Evolutionary conservation across 257 asterid species (phyloP).

Genomic region (Nicotiana paniculata): DNA sequence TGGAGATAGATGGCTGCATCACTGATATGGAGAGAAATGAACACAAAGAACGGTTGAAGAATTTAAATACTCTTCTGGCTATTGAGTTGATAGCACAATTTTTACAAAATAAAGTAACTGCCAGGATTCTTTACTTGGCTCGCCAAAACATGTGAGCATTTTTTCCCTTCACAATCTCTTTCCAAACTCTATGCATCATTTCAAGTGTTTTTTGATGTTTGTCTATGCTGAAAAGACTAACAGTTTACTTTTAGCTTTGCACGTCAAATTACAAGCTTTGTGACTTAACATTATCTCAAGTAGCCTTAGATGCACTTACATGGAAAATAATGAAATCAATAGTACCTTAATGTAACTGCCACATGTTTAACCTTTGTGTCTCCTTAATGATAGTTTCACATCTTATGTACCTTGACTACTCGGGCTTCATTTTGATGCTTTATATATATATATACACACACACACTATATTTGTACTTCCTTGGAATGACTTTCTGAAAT

Average conservation of each 20-base stretch:
- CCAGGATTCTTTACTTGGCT: constrained; percentile 86
- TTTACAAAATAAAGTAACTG: constrained; percentile 67
- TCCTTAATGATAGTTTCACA: not conserved
- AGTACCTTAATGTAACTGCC: not conserved
- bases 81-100: constrained; percentile 67
- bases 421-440: not conserved
- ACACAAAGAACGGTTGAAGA: constrained; percentile 43
- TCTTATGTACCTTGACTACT: not conserved
- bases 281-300: not conserved
- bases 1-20: constrained; percentile 52
- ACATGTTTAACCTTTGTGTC: not conserved
- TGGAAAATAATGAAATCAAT: not conserved
- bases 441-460: too few relatives aligned
- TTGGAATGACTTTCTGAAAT: not conserved
- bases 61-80: constrained; percentile 49
- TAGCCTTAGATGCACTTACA: not conserved
- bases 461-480: not conserved
- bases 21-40: constrained; percentile 45
- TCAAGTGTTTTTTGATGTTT: not conserved
- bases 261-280: not conserved
- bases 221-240: not conserved
- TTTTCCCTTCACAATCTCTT: constrained; percentile 24
- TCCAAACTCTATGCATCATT: not conserved
- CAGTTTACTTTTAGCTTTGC: not conserved
- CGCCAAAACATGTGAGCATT: constrained; percentile 89